Percentiles rank a stretch among this genome's conserved stretches.
phyloP scores from a whole-genome alignment of 345 rosid genomes.

The Populus tremula region DNA sequence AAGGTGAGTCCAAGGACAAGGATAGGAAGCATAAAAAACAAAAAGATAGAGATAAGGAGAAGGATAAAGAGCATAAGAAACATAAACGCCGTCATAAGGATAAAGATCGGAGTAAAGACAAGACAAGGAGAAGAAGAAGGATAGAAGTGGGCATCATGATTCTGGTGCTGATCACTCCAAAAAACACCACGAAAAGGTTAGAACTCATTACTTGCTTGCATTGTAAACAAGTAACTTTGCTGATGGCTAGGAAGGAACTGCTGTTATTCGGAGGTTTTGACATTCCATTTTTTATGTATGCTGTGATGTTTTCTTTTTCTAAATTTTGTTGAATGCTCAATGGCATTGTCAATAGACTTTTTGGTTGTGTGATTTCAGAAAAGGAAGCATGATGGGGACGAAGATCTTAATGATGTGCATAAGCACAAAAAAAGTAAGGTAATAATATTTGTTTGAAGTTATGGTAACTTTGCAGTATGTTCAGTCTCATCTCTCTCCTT shows the following conservation, averaged over 20 bases:
- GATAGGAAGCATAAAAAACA: slow-evolving; percentile 90
- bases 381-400: slow-evolving; percentile 94
- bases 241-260: neutral
- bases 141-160: slow-evolving; percentile 73
- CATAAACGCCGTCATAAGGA: slow-evolving; percentile 77
- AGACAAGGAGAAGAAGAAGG: slow-evolving; percentile 80
- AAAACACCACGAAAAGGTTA: slow-evolving; percentile 87
- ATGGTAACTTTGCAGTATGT: neutral
- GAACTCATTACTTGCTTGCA: slow-evolving; percentile 5
- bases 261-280: neutral
- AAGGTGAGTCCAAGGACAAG: slow-evolving; percentile 69
- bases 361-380: slow-evolving; percentile 51
- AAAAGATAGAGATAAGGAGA: slow-evolving; percentile 79
- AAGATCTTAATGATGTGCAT: slow-evolving; percentile 75
- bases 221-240: no score
- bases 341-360: slow-evolving; percentile 6
- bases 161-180: slow-evolving; percentile 73
- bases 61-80: slow-evolving; percentile 89
- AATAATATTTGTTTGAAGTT: slow-evolving; percentile 18
- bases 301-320: neutral
- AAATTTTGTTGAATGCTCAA: neutral
- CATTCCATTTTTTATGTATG: neutral
- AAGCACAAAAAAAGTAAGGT: slow-evolving; percentile 96
- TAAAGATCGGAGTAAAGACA: slow-evolving; percentile 74
- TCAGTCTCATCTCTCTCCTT: neutral